phyloP scores from a whole-genome alignment of 2,329 filamentous ascomycete genomes.

The Davidsoniella australis region DNA sequence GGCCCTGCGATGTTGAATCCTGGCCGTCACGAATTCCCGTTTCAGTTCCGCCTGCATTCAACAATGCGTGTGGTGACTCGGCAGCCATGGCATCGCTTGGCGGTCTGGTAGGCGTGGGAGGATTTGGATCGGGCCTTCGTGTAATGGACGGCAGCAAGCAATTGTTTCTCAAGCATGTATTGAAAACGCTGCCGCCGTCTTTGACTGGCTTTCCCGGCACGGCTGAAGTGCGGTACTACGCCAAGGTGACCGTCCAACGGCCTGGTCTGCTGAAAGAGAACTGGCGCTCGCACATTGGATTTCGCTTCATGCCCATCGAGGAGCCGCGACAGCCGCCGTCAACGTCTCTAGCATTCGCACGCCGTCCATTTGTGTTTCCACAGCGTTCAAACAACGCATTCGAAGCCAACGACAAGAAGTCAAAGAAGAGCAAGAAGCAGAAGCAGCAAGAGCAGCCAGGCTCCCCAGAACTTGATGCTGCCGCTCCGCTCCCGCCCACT shows the following conservation, averaged over 20 bases:
- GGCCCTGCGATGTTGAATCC: constrained; percentile 43
- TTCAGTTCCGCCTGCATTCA: constrained; percentile 62
- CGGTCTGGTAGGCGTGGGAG: constrained; percentile 36
- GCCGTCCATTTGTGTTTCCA: constrained; percentile 46
- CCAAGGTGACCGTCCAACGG: constrained; percentile 89
- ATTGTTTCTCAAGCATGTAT: constrained; percentile 53
- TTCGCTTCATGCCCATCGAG: constrained; percentile 88
- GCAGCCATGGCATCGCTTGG: constrained; percentile 36
- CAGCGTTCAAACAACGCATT: constrained; percentile 19
- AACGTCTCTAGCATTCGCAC: constrained; percentile 68
- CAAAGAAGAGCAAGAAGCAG: constrained; percentile 9
- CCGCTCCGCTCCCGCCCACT: constrained; percentile 34
- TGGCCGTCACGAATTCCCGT: constrained; percentile 60
- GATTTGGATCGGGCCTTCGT: constrained; percentile 34
- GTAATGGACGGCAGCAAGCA: constrained; percentile 48
- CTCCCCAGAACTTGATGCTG: background rate
- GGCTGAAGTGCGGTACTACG: constrained; percentile 82
- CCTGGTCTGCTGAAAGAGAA: constrained; percentile 84
- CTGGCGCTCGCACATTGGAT: constrained; percentile 47
- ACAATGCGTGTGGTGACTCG: constrained; percentile 49
- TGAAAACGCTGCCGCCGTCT: constrained; percentile 74
- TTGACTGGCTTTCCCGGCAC: constrained; percentile 72
- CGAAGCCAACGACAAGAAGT: background rate
- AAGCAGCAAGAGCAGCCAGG: background rate
- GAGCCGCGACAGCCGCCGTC: constrained; percentile 53